Evolutionary conservation across 176 grass and related monocot genomes (phyloP), one percentile per base, ranked within the genome.

Genomic region (Eleusine indica): DNA sequence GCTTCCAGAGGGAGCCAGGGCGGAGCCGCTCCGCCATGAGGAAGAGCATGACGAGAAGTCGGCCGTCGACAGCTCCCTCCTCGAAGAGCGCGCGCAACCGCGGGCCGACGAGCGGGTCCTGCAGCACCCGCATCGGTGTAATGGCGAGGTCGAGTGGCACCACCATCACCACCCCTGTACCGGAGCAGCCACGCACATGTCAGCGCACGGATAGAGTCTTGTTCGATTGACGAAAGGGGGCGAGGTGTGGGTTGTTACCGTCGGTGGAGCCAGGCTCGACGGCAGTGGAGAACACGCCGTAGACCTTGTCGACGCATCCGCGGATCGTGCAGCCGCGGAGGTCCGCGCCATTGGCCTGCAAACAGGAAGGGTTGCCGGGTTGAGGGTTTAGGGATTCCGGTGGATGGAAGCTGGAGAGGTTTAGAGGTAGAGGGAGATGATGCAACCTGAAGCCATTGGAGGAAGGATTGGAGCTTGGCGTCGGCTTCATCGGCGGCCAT

Each of bases 21-120:
- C 89, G 96, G 56, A 93, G 56, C 54, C 93, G 93, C 91, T 98
- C 89, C 29, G 90, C 93, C 87, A 93, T 88, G 78, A 95, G 86
- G 91, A 95, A 98, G 54, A 98, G 68, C 93, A 92, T 98, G 21
- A 98, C 80, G 58, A 98, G 91, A 47, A 95, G 92, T 32, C 93
- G 93, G 68, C 93, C 96, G 44, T 98, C 96, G 18, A 91, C 83
- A 65, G 70, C 46, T 15, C 91, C 93, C 16, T 94, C 90, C 69
- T 93, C 87, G 28, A 95, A 95, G 76, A 95, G 68, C 64, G 84
- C 85, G 44, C 91, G 88, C 83, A 89, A 98, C 38, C 73, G 88
- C 76, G 85, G 83, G 0, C 96, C 96, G 10, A 95, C 76, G 7
- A 90, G 84, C 2, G 87, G 87, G 77, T 98, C 96, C 82, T 98